A percentile compares a stretch with the other conserved stretches of the same genome.
Conservation (phyloP, 805 yeast species). For the Kuraishia piskuri region DNA sequence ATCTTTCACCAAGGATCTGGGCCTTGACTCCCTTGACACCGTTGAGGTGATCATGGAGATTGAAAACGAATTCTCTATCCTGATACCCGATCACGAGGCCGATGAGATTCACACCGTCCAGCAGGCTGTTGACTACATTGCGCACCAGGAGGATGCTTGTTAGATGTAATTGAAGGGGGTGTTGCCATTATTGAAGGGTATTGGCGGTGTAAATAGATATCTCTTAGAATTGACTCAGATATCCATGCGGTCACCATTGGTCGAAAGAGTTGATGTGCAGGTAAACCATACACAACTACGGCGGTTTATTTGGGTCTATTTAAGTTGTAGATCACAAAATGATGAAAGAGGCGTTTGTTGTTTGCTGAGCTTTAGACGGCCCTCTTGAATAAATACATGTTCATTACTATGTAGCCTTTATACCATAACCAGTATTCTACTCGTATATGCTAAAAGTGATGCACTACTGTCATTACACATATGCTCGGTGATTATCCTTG, state of each 20-base stretch:
- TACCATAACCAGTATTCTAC: too few relatives aligned
- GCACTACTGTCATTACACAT: too few relatives aligned
- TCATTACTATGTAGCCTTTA: background rate
- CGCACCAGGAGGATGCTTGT: conserved; percentile 47
- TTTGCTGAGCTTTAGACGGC: background rate
- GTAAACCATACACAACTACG: background rate
- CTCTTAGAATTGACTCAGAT: background rate
- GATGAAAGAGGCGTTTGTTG: background rate
- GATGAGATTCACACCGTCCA: conserved; percentile 91
- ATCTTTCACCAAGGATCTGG: conserved; percentile 55
- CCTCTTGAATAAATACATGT: background rate
- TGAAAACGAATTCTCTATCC: conserved; percentile 69
- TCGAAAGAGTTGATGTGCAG: background rate
- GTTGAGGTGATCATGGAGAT: conserved; percentile 69
- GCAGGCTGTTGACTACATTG: conserved; percentile 85
- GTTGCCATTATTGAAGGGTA: background rate
- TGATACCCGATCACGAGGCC: conserved; percentile 84
- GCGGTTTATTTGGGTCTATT: background rate
- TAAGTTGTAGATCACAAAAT: background rate
- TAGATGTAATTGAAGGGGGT: conserved; percentile 6
- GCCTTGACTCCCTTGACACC: conserved; percentile 63
- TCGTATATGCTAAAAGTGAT: too few relatives aligned
- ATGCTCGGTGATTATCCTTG: too few relatives aligned
- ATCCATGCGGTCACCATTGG: background rate
- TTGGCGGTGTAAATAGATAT: background rate